Evolutionary conservation across 768 basidiomycete species (phyloP).

Genomic region (Leccinellum albellum): DNA sequence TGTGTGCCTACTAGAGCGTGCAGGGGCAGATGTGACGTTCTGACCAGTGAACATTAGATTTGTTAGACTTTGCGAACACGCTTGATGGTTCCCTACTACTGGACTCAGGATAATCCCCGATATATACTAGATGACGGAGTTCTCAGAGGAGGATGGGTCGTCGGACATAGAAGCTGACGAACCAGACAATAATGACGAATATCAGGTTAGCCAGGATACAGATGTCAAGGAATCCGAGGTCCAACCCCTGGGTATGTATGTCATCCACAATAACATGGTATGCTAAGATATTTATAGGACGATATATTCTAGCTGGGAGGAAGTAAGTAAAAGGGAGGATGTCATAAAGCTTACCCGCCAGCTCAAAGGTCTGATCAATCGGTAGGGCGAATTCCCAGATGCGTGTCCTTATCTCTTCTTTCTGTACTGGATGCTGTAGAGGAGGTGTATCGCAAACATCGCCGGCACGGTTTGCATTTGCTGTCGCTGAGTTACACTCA

Average conservation of each 20-base stretch:
- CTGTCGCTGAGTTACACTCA: background rate
- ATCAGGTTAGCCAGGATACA: background rate
- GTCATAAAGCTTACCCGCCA: conserved; percentile 63
- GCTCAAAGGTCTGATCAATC: conserved; percentile 84
- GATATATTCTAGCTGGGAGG: conserved; percentile 79
- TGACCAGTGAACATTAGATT: conserved; percentile 36
- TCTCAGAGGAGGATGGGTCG: conserved; percentile 3
- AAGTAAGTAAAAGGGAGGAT: conserved; percentile 36
- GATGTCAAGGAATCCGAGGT: background rate
- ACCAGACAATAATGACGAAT: conserved; percentile 30
- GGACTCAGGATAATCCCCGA: background rate
- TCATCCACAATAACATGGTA: too few species aligned
- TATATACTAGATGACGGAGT: background rate
- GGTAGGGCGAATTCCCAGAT: conserved; percentile 40
- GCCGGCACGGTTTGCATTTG: conserved; percentile 62
- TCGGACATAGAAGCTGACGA: conserved; percentile 23
- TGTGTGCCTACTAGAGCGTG: background rate
- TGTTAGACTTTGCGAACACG: conserved; percentile 48
- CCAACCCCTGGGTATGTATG: conserved; percentile 12
- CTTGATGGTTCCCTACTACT: conserved; percentile 13
- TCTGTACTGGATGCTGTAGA: conserved; percentile 70
- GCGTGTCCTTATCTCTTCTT: too few species aligned
- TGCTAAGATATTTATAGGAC: conserved; percentile 30
- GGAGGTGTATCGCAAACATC: conserved; percentile 68
- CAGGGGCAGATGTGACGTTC: background rate